These are phyloP conservation scores for Croton laevigatus DNA, from an alignment of 441 rosid genomes.

Conservation along the genomic window DNA sequence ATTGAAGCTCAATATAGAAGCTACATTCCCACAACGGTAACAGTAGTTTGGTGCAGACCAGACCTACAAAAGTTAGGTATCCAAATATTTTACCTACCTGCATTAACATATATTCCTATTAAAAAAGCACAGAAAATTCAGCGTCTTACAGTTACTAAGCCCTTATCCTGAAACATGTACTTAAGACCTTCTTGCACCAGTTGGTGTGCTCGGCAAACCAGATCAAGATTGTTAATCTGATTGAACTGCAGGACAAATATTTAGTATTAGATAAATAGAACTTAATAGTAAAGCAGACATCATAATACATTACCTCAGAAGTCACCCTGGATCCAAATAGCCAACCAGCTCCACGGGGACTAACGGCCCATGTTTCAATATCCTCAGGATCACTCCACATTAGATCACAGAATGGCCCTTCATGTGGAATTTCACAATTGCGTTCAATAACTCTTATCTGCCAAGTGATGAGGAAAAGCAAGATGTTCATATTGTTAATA, in stretches of 20 bases:
- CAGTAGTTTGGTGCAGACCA: conserved; percentile 99
- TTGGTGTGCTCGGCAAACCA: conserved; percentile 99
- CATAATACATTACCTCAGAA: conserved; percentile 65
- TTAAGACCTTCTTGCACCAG: conserved; percentile 99
- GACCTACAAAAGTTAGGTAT: conserved; percentile 51
- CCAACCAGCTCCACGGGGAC: conserved; percentile 99
- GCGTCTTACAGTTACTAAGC: conserved; percentile 87
- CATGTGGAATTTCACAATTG: conserved; percentile 98
- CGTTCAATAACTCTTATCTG: conserved; percentile 94
- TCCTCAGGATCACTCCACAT: conserved; percentile 99
- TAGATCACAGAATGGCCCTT: conserved; percentile 99
- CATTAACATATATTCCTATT: conserved; percentile 12
- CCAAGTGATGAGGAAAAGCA: conserved; percentile 23
- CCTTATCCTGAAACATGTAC: conserved; percentile 99
- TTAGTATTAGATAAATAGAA: conserved; percentile 12
- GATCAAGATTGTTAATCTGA: conserved; percentile 88
- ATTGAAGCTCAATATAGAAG: conserved; percentile 96
- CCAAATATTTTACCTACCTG: conserved; percentile 26
- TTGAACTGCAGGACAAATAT: conserved; percentile 65
- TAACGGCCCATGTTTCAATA: conserved; percentile 99
- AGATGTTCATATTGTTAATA: conserved; percentile 10
- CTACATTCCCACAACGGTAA: conserved; percentile 99
- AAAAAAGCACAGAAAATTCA: conserved; percentile 11
- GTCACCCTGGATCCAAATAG: conserved; percentile 99
- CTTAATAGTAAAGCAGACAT: not conserved